Percentiles rank a stretch among this genome's conserved stretches.
These are phyloP conservation scores for Ceriops zippeliana DNA, from an alignment of 345 rosid species.

Conservation along the genomic window DNA sequence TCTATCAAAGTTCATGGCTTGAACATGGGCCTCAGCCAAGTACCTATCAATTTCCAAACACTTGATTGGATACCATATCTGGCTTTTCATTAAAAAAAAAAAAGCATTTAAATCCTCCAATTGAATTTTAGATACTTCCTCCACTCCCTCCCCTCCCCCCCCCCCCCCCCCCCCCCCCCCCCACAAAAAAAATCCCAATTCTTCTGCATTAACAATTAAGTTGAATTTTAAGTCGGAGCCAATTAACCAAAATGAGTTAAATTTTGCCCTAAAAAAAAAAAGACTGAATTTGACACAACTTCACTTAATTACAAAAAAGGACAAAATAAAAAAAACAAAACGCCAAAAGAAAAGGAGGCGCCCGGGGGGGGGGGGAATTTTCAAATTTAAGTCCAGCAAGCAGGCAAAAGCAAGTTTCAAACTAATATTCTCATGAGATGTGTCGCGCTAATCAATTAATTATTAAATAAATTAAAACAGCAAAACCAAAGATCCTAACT, in stretches of 20 bases:
- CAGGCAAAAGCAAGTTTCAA: background rate
- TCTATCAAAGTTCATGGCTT: conserved; percentile 96
- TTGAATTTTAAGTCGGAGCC: too few species aligned
- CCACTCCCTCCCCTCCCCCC: too few species aligned
- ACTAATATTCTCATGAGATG: background rate
- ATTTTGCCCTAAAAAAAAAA: too few species aligned
- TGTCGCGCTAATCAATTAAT: background rate
- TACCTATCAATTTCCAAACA: conserved; percentile 49
- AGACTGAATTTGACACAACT: background rate
- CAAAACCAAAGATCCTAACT: background rate
- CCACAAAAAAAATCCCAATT: too few species aligned
- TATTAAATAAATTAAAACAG: background rate
- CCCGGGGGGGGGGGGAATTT: too few species aligned
- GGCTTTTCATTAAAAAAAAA: too few species aligned
- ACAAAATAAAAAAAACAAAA: background rate
- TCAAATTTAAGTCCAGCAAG: too few species aligned
- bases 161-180: too few species aligned
- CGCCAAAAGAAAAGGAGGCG: background rate
- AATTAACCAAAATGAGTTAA: too few species aligned
- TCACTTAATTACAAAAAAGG: background rate
- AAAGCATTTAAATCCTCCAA: too few species aligned
- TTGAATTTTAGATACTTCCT: too few species aligned
- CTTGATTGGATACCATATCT: too few species aligned
- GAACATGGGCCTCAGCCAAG: conserved; percentile 96
- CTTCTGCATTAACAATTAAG: background rate